Evolutionary conservation across 78 protist genomes (phyloP).

Genomic region (Protostelium mycophagum): DNA sequence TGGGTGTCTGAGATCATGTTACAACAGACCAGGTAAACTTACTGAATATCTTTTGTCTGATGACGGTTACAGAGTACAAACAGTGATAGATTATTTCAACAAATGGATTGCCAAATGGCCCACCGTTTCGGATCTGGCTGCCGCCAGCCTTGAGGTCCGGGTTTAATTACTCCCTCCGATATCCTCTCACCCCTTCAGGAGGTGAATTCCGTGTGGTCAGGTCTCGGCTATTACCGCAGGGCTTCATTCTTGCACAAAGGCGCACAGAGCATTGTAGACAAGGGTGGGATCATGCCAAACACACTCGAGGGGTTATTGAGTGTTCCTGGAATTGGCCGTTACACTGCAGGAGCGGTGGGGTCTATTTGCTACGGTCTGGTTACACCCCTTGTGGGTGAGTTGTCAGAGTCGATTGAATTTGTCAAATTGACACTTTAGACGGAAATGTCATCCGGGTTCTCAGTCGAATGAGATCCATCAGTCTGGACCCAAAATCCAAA

Average conservation of each 20-base stretch:
- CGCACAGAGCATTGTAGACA: conserved; percentile 33
- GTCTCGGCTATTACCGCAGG: conserved; percentile 84
- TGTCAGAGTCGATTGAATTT: no score
- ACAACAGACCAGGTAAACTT: conserved; percentile 91
- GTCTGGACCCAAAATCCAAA: conserved; percentile 19
- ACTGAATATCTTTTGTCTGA: no score
- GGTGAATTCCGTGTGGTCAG: conserved; percentile 71
- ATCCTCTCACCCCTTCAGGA: conserved; percentile 1
- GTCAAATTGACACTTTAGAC: conserved; percentile 21
- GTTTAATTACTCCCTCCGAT: background rate
- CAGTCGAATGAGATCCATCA: conserved; percentile 61
- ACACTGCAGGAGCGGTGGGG: conserved; percentile 80
- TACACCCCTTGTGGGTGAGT: conserved; percentile 33
- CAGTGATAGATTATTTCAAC: conserved; percentile 56
- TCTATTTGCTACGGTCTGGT: conserved; percentile 22
- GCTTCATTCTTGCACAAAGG: conserved; percentile 69
- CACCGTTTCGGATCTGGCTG: conserved; percentile 54
- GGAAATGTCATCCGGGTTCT: conserved; percentile 87
- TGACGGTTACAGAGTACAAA: no score
- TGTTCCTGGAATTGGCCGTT: conserved; percentile 74
- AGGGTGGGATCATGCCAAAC: conserved; percentile 21
- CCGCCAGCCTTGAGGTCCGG: conserved; percentile 29
- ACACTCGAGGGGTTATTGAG: background rate
- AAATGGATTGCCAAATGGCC: conserved; percentile 75
- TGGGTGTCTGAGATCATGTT: conserved; percentile 88